Evolutionary conservation across 805 yeast genomes (phyloP), one percentile per base, ranked within the genome.

Genomic region (Sugiyamaella valdiviana): DNA sequence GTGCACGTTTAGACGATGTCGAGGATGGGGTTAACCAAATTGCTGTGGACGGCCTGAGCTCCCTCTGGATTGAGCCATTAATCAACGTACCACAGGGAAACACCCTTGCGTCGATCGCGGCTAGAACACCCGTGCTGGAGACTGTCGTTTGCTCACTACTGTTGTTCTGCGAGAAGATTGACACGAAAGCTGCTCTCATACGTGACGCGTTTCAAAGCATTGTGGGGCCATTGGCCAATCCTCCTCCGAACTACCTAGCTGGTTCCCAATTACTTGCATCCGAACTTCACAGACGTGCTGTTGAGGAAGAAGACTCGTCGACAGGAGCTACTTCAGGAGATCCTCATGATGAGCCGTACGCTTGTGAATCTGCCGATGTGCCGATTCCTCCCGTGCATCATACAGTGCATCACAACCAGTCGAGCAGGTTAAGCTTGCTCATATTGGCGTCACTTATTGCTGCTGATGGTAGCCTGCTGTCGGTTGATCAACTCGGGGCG

Each of bases 391-490:
- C 24, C 17, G 6, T 22, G 19, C n/a, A 44, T 20, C 14, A 22
- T 36, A 15, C 23, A 36, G 5, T 43, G 47, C 17, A 32, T 36
- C 3, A 43, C 43, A 17, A 7, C 42, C 7, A 19, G 23, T 14
- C 20, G 10, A 3, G 19, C 21, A n/a, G 36, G 15, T 12, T 17
- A 22, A 23, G 19, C 5, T 5, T 36, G 21, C n/a, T 23, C 14
- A 23, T 46, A 6, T 24, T 46, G 22, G 26, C 45, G 2, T n/a
- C 16, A 17, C 19, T 45, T 41, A 15, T 22, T 9, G 20, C 23
- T 5, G 48, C 50, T 3, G 42, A 46, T 17, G 50, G 50, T 12
- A 46, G 15, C 14, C 42, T 46, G 23, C 19, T 46, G 12, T 23
- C 39, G 9, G 38, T 16, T 16, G 50, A 46, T 22, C 50, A 46